Evolutionary conservation across 2,329 filamentous ascomycete genomes (phyloP).

Genomic region (Dendrostoma leiphaemia): DNA sequence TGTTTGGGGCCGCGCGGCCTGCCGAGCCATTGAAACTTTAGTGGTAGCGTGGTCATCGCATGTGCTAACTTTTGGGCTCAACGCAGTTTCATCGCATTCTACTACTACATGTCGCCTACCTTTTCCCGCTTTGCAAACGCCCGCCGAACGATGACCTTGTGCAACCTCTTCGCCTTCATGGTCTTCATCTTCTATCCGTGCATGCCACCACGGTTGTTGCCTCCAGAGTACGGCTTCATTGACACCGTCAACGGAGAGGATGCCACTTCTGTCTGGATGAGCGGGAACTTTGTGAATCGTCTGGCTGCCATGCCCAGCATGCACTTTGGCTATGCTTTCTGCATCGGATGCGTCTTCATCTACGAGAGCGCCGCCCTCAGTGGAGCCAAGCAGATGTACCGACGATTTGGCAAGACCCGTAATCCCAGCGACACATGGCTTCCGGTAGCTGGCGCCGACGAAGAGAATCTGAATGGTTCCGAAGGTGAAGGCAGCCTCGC

Average conservation of each 20-base stretch:
- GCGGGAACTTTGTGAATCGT: slow-evolving; percentile 56
- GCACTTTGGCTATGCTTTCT: slow-evolving; percentile 56
- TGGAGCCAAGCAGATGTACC: slow-evolving; percentile 15
- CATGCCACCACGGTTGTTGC: slow-evolving; percentile 60
- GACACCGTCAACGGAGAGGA: slow-evolving; percentile 51
- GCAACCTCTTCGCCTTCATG: slow-evolving; percentile 55
- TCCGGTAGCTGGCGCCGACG: slow-evolving; percentile 8
- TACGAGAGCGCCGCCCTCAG: slow-evolving; percentile 41
- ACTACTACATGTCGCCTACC: slow-evolving; percentile 54
- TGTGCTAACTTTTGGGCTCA: neutral
- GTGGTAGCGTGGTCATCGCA: neutral
- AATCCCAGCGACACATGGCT: slow-evolving; percentile 17
- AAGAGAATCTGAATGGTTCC: slow-evolving; percentile 6
- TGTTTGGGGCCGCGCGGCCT: neutral
- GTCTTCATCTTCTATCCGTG: slow-evolving; percentile 59
- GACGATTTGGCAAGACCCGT: slow-evolving; percentile 17
- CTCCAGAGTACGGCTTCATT: slow-evolving; percentile 46
- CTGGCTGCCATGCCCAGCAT: slow-evolving; percentile 58
- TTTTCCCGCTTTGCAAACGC: slow-evolving; percentile 34
- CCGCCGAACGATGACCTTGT: slow-evolving; percentile 44
- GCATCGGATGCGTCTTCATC: slow-evolving; percentile 51
- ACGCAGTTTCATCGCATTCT: slow-evolving; percentile 59
- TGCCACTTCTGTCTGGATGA: slow-evolving; percentile 52
- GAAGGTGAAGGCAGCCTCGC: neutral
- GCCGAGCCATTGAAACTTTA: too few species aligned